Evolutionary conservation across 257 asterid genomes (phyloP).

Genomic region (Fraxinus americana): DNA sequence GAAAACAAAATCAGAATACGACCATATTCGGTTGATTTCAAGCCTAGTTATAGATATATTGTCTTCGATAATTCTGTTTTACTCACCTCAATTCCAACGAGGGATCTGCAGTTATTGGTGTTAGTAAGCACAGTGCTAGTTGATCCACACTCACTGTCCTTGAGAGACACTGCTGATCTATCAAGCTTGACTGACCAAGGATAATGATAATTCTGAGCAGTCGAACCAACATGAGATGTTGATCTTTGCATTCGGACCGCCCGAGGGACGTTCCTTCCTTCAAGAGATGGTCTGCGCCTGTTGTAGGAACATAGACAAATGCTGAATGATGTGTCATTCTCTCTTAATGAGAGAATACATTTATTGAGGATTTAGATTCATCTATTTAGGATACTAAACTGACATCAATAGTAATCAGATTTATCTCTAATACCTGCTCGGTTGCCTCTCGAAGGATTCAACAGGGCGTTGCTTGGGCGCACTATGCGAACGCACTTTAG

Average conservation of each 20-base stretch:
- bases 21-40: not conserved
- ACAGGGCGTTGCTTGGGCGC: constrained; percentile 88
- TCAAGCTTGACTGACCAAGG: constrained; percentile 96
- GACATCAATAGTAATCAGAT: not conserved
- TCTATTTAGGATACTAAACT: not conserved
- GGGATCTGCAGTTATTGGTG: constrained; percentile 72
- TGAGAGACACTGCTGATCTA: constrained; percentile 65
- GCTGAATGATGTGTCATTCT: not conserved
- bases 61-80: not conserved
- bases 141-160: constrained; percentile 92
- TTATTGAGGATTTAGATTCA: not conserved
- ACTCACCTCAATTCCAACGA: constrained; percentile 76
- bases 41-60: not conserved
- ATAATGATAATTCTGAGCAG: constrained; percentile 62
- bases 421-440: constrained; percentile 29
- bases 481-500: constrained; percentile 91
- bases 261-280: constrained; percentile 86
- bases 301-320: not conserved
- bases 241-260: constrained; percentile 92
- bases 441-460: constrained; percentile 71
- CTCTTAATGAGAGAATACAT: not conserved
- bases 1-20: not conserved
- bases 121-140: constrained; percentile 69
- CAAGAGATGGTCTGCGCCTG: constrained; percentile 71
- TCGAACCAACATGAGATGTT: constrained; percentile 75